Evolutionary conservation across 352 stramenopile species (phyloP).

Genomic region (Phytophthora meadii): DNA sequence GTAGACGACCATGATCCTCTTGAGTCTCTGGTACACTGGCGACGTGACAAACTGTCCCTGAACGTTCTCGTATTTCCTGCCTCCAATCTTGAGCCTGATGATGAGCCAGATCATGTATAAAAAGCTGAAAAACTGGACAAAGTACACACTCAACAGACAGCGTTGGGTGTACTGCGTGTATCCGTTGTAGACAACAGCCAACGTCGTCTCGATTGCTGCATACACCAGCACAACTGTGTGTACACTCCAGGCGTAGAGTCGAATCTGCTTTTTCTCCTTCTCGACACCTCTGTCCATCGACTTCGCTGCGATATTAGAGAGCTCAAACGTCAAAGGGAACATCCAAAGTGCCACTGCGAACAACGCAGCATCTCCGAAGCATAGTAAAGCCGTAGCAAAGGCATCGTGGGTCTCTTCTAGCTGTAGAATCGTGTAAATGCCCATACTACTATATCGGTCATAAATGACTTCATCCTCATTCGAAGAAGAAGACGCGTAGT

Average conservation of each 20-base stretch:
- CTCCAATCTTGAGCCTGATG: slow-evolving; percentile 50
- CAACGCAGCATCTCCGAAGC: slow-evolving; percentile 46
- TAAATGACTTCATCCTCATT: slow-evolving; percentile 36
- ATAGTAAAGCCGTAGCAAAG: slow-evolving; percentile 41
- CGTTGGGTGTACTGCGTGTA: slow-evolving; percentile 63
- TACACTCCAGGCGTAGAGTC: slow-evolving; percentile 35
- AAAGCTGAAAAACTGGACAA: slow-evolving; percentile 55
- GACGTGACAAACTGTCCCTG: slow-evolving; percentile 71
- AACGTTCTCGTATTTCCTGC: slow-evolving; percentile 70
- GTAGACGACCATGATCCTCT: slow-evolving; percentile 77
- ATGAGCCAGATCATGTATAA: slow-evolving; percentile 61
- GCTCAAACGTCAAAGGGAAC: slow-evolving; percentile 56
- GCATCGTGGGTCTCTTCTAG: slow-evolving; percentile 39
- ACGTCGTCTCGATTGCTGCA: slow-evolving; percentile 30
- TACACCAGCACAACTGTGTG: slow-evolving; percentile 42
- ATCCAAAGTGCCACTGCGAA: slow-evolving; percentile 57
- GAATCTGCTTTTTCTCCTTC: slow-evolving; percentile 54
- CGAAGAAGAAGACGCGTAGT: slow-evolving; percentile 28
- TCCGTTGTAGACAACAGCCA: slow-evolving; percentile 41
- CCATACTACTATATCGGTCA: slow-evolving; percentile 48
- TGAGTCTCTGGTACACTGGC: slow-evolving; percentile 73
- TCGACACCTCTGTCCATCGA: slow-evolving; percentile 56
- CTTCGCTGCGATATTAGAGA: slow-evolving; percentile 56
- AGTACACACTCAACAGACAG: slow-evolving; percentile 51
- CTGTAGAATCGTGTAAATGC: slow-evolving; percentile 51